Percentiles rank a stretch among this genome's conserved stretches.
Conservation (phyloP, 1,139 yeast species). For the Taphrina sp. region DNA sequence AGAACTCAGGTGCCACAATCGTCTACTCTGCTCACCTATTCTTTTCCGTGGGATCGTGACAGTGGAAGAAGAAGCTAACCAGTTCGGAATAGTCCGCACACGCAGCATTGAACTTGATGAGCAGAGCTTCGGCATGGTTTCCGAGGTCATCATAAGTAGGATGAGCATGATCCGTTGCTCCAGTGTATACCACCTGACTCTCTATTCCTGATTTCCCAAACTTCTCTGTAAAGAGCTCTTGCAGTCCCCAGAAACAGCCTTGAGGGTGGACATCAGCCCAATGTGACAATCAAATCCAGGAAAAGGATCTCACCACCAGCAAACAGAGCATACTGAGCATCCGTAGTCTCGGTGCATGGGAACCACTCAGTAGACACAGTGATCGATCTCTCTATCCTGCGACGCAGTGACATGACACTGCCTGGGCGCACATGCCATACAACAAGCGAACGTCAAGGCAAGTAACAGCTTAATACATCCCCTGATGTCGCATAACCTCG, state of each 20-base stretch:
- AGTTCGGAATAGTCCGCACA: not conserved
- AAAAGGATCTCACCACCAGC: conserved; percentile 1
- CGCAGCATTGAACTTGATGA: conserved; percentile 5
- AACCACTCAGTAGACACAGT: not conserved
- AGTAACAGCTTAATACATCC: no score
- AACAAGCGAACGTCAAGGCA: no score
- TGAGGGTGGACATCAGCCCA: no score
- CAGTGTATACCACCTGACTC: conserved; percentile 2
- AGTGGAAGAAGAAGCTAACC: conserved; percentile 11
- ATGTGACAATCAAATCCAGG: no score
- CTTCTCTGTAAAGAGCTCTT: not conserved
- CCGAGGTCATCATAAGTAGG: conserved; percentile 9
- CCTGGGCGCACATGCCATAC: not conserved
- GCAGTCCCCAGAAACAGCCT: conserved; percentile 23
- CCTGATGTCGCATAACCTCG: no score
- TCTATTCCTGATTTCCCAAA: not conserved
- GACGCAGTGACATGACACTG: not conserved
- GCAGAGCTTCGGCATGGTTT: conserved; percentile 12
- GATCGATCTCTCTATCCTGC: not conserved
- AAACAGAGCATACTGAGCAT: conserved; percentile 2
- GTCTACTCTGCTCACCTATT: not conserved
- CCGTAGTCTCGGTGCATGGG: not conserved
- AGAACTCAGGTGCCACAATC: not conserved
- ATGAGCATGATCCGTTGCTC: not conserved
- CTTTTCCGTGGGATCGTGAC: conserved; percentile 21